Evolutionary conservation across 2,329 filamentous ascomycete species (phyloP).

Genomic region (Pseudodiploospora longispora): DNA sequence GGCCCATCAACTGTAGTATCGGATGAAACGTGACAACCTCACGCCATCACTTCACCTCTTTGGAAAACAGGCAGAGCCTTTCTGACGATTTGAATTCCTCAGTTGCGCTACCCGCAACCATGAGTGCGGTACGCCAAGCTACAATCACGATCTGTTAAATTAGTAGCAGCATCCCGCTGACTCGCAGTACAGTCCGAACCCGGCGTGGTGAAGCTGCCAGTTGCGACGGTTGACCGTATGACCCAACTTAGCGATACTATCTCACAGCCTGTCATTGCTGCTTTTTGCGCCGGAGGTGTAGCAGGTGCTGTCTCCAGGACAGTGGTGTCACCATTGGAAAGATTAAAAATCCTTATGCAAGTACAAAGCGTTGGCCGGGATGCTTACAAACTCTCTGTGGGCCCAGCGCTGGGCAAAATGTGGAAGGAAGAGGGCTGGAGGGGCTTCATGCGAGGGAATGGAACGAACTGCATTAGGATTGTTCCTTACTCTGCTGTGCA

Average conservation of each 20-base stretch:
- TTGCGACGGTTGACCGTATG: slow-evolving; percentile 17
- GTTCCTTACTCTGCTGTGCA: slow-evolving; percentile 97
- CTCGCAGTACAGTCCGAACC: slow-evolving; percentile 17
- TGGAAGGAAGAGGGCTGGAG: slow-evolving; percentile 95
- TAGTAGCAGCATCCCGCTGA: slow-evolving; percentile 4
- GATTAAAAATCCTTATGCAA: slow-evolving; percentile 96
- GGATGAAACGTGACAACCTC: too few species aligned
- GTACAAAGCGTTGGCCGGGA: slow-evolving; percentile 83
- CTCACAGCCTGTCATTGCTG: slow-evolving; percentile 78
- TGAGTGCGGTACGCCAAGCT: slow-evolving; percentile 23
- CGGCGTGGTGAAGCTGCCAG: slow-evolving; percentile 16
- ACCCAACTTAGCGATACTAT: slow-evolving; percentile 42
- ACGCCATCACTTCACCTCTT: too few species aligned
- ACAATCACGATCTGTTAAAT: background rate
- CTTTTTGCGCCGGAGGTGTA: slow-evolving; percentile 88
- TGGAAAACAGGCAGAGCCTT: too few species aligned
- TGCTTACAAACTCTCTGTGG: slow-evolving; percentile 89
- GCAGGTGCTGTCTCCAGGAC: slow-evolving; percentile 96
- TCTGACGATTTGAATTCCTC: background rate
- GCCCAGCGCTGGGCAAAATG: slow-evolving; percentile 87
- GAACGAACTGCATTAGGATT: slow-evolving; percentile 96
- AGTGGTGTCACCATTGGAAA: slow-evolving; percentile 90
- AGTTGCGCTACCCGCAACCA: slow-evolving; percentile 11
- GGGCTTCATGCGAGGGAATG: slow-evolving; percentile 96
- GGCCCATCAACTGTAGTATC: too few species aligned